phyloP scores from a whole-genome alignment of 257 asterid species.

The Penstemon davidsonii region DNA sequence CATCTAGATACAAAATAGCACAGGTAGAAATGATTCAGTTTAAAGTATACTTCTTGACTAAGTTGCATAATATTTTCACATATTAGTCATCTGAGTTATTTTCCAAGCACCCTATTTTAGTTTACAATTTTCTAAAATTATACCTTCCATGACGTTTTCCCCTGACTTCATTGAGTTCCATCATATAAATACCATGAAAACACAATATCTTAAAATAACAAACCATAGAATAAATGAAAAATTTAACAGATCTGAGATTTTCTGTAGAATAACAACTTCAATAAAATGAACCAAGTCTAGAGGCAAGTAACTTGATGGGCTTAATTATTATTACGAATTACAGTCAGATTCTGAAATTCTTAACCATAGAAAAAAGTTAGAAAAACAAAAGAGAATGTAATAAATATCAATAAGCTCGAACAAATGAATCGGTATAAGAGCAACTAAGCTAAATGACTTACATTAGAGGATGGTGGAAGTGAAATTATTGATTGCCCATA shows the following conservation, averaged over 20 bases:
- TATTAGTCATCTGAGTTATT: not conserved
- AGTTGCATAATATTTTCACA: constrained; percentile 3
- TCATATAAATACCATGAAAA: not conserved
- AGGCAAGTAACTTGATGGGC: constrained; percentile 12
- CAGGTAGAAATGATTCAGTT: constrained; percentile 1
- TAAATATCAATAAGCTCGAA: not conserved
- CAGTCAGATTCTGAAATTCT: constrained; percentile 14
- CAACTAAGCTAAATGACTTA: constrained; percentile 42
- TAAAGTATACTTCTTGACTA: not conserved
- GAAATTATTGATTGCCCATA: constrained; percentile 92
- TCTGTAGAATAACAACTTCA: constrained; percentile 5
- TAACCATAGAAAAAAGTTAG: constrained; percentile 7
- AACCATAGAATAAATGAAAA: constrained; percentile 3
- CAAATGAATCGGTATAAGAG: constrained; percentile 9
- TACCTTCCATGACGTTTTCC: not conserved
- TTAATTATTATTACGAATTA: constrained; percentile 7
- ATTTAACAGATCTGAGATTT: not conserved
- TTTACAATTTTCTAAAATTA: constrained; percentile 4
- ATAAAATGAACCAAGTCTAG: not conserved
- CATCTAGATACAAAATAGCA: not conserved
- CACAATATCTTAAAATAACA: not conserved
- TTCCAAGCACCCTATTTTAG: not conserved
- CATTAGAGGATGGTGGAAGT: constrained; percentile 57
- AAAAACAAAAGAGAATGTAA: not conserved
- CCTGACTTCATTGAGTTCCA: not conserved